Evolutionary conservation across 2,329 filamentous ascomycete species (phyloP).

Genomic region (Dothistroma pini): DNA sequence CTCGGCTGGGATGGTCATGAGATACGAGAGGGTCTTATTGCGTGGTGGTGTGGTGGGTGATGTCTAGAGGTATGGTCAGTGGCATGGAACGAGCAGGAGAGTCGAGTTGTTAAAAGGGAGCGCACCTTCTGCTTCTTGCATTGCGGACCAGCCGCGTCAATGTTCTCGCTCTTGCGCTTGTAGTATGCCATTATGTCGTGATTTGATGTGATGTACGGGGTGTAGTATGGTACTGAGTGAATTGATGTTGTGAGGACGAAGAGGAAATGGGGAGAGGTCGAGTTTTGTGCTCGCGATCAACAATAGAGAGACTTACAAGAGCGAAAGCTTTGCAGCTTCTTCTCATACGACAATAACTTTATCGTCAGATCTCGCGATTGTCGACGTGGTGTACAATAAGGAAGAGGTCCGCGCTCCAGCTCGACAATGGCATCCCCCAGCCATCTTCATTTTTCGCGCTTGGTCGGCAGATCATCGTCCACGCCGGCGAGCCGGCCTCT

Average conservation of each 20-base stretch:
- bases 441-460: background rate
- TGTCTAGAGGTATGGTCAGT: background rate
- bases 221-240: background rate
- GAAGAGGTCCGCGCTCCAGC: background rate
- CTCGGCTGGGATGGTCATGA: background rate
- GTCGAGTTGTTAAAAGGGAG: background rate
- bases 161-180: background rate
- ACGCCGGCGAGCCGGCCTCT: background rate
- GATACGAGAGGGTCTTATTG: background rate
- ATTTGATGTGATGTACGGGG: background rate
- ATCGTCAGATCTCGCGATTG: background rate
- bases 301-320: background rate
- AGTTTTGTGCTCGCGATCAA: background rate
- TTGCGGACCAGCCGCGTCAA: background rate
- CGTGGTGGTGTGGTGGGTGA: background rate
- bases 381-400: background rate
- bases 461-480: background rate
- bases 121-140: background rate
- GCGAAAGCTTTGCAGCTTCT: background rate
- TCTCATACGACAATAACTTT: background rate
- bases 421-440: background rate
- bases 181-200: background rate
- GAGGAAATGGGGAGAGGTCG: background rate
- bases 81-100: background rate
- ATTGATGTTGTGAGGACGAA: background rate